Evolutionary conservation across 2,329 filamentous ascomycete species (phyloP).

Genomic region (Cladosporium velox): DNA sequence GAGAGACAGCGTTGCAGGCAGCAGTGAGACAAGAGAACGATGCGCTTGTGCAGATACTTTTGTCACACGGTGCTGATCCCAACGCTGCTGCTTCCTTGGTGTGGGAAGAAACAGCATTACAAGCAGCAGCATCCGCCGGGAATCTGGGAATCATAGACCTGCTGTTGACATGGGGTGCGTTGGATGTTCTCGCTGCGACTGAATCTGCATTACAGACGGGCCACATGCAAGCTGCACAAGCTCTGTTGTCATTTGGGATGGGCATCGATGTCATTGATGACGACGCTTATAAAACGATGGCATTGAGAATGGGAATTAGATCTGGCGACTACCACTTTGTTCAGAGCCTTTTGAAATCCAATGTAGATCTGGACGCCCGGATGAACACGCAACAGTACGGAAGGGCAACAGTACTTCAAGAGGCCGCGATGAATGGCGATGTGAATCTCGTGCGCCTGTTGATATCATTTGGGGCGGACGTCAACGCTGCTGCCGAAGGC

Average conservation of each 20-base stretch:
- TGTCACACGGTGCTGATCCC: constrained; percentile 5
- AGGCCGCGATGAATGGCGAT: background rate
- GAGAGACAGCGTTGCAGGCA: background rate
- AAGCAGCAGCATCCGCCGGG: background rate
- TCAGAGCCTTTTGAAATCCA: background rate
- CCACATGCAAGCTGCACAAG: background rate
- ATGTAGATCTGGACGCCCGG: background rate
- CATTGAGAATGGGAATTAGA: background rate
- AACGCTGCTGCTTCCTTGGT: background rate
- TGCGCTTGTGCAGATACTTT: background rate
- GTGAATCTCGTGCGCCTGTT: background rate
- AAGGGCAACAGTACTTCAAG: background rate
- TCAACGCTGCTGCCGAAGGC: background rate
- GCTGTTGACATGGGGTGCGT: background rate
- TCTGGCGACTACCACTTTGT: background rate
- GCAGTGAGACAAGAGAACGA: background rate
- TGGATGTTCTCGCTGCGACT: background rate
- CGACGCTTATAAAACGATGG: background rate
- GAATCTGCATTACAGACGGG: background rate
- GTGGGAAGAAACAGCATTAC: background rate
- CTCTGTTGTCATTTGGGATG: background rate
- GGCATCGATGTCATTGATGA: background rate
- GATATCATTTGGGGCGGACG: background rate
- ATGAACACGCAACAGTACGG: too few species aligned
- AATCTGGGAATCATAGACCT: background rate